A percentile compares a stretch with the other conserved stretches of the same genome.
Conservation (phyloP, 192 early-diverging fungal genomes). For the Umbelopsis sp. region DNA sequence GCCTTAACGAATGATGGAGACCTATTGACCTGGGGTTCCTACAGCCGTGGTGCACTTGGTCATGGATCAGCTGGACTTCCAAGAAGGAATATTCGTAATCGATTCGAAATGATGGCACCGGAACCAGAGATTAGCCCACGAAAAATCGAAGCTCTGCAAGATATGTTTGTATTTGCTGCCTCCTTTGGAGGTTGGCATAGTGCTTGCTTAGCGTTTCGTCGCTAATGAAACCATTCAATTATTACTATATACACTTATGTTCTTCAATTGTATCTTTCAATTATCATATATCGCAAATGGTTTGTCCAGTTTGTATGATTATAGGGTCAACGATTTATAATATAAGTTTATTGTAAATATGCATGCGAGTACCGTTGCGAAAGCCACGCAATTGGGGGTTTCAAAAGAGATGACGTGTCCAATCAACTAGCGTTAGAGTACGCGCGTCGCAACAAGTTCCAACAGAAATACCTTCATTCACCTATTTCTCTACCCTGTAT, state of each 20-base stretch:
- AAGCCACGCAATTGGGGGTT: no score
- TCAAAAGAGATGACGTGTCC: no score
- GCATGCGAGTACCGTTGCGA: no score
- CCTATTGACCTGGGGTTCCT: constrained; percentile 24
- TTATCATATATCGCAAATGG: no score
- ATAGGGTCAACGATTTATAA: no score
- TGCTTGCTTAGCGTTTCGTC: not conserved
- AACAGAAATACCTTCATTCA: no score
- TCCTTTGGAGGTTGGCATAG: constrained; percentile 33
- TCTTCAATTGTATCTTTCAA: no score
- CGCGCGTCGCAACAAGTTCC: no score
- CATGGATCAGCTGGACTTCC: not conserved
- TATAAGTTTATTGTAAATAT: no score
- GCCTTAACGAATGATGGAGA: constrained; percentile 20
- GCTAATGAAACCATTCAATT: not conserved
- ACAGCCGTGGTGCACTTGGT: constrained; percentile 23
- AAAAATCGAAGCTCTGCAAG: constrained; percentile 4
- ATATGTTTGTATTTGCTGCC: constrained; percentile 27
- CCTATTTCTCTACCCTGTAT: no score
- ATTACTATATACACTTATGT: not conserved
- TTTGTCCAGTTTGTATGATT: no score
- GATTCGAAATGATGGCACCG: not conserved
- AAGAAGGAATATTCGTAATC: not conserved
- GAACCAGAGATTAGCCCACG: not conserved
- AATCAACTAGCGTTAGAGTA: no score